A percentile compares a stretch with the other conserved stretches of the same genome.
Conservation (phyloP, 371 early-diverging fungal genomes). For the Fennellomyces sp. region DNA sequence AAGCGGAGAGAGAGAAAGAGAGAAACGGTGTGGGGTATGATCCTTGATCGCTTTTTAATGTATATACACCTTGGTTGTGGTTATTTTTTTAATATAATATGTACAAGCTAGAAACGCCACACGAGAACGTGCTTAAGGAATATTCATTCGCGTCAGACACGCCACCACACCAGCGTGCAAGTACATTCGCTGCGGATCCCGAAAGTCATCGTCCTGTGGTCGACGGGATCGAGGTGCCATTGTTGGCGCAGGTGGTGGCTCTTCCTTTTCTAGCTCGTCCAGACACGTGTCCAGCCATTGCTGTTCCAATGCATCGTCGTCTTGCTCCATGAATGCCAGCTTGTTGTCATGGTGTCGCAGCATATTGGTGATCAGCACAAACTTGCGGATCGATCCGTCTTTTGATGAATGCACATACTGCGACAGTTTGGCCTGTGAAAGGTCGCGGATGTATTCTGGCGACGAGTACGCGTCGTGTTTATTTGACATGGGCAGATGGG, state of each 20-base stretch:
- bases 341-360: constrained; percentile 1
- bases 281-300: constrained; percentile 9
- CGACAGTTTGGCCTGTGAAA: background rate
- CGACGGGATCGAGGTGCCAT: background rate
- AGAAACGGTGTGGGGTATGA: background rate
- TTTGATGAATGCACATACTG: background rate
- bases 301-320: constrained; percentile 2
- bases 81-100: background rate
- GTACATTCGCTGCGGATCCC: background rate
- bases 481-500: background rate
- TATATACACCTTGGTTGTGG: background rate
- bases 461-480: constrained; percentile 10
- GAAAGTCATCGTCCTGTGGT: background rate
- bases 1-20: background rate
- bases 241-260: background rate
- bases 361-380: constrained; percentile 16
- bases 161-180: constrained; percentile 1
- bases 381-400: constrained; percentile 5
- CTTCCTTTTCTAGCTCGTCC: constrained; percentile 10
- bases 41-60: background rate
- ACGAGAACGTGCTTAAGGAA: background rate
- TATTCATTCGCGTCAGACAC: background rate
- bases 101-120: too few relatives aligned
- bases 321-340: background rate
- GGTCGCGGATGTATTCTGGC: background rate